These are phyloP conservation scores for Mycena citricolor DNA, from an alignment of 1,284 basidiomycete genomes.

Conservation along the genomic window DNA sequence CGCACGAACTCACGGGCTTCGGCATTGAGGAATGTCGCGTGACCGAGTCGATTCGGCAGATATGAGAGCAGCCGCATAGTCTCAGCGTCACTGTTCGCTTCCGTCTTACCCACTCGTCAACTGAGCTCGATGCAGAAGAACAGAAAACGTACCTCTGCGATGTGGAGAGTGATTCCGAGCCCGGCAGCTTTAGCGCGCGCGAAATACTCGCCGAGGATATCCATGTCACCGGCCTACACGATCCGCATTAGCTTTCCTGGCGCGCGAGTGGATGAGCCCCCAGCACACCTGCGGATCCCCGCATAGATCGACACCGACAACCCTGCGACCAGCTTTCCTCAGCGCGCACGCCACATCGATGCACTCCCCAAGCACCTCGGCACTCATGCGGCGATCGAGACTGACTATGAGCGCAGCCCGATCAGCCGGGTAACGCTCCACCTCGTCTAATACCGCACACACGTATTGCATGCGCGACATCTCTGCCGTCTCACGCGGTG, in stretches of 20 bases:
- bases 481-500: constrained; percentile 53
- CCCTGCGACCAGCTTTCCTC: constrained; percentile 53
- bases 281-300: constrained; percentile 62
- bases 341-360: constrained; percentile 57
- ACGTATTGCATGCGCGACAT: constrained; percentile 65
- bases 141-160: constrained; percentile 63
- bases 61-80: constrained; percentile 64
- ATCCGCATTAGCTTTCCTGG: too few species aligned
- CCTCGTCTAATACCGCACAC: constrained; percentile 61
- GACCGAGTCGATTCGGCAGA: constrained; percentile 70
- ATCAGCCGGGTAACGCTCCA: constrained; percentile 53
- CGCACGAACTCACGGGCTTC: constrained; percentile 58
- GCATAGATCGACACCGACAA: constrained; percentile 81
- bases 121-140: neutral
- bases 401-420: constrained; percentile 68
- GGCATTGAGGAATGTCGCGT: constrained; percentile 77
- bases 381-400: constrained; percentile 65
- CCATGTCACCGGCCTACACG: constrained; percentile 54
- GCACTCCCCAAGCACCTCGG: constrained; percentile 50
- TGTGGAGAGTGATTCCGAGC: constrained; percentile 72
- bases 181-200: constrained; percentile 55
- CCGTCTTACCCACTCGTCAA: constrained; percentile 38
- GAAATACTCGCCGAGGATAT: constrained; percentile 53
- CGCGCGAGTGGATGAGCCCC: too few species aligned
- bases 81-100: constrained; percentile 53